Base-by-base conservation (phyloP, 306 rosid genomes). In the Trifolium pratense region DNA sequence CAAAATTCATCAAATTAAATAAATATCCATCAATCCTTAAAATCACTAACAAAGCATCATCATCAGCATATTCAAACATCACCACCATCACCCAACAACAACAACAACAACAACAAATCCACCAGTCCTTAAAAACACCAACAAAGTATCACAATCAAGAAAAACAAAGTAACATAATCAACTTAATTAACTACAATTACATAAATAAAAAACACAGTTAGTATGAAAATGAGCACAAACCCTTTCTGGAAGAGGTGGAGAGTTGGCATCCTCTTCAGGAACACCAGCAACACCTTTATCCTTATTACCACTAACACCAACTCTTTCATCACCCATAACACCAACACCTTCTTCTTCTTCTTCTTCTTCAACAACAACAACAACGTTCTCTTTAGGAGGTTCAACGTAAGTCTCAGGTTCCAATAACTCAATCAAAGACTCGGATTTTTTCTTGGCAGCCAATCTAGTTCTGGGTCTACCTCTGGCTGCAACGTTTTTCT, bases 291-390 rank as follows among this genome's bases (percentile, higher is more conserved):
- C 71, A 13, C 23, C 71, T 20, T 66, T 66, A 23, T 45, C 96
- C 91, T 87, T 91, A 66, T 89, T 89, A 63, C 93, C 96, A 81
- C 97, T 90, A 80, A 89, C 96, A 42, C 98, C 98, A 62, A 31
- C 66, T 59, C 97, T 91, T 66, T 88, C 93, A 70, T 90, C 97
- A 45, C 69, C 97, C 98, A 91, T 91, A 73, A 11, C 82, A 34
- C 77, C 92, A 48, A 69, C 85, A 17, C 65, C 84, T 23, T 82
- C 85, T 61, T 84, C 73, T 56, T 80, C 60, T 34, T 34, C 10
- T 37, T 40, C 46, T 23, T 82, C 11, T 37, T 40, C 49, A 36
- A 6, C 2, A 36, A 6, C 39, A 9, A 64, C 83, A 5, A 46
- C 77, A 34, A 76, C 72, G 37, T 77, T 68, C 26, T 7, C 23